A percentile compares a stretch with the other conserved stretches of the same genome.
phyloP scores from a whole-genome alignment of 1,284 basidiomycete genomes.

The Ceratobasidium sp. region DNA sequence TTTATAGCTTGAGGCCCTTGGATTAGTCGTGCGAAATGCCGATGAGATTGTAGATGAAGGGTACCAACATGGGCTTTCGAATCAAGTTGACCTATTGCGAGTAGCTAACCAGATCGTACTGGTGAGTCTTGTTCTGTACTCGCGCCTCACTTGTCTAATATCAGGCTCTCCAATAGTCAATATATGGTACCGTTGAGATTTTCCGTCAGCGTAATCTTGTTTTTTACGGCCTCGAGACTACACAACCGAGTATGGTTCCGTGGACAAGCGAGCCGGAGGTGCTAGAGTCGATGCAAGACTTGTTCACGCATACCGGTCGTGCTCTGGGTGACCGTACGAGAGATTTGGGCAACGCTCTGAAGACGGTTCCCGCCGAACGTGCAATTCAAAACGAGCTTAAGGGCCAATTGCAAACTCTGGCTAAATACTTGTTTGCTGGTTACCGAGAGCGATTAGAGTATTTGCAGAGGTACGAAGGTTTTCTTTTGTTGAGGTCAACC shows the following conservation, averaged over 20 bases:
- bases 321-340: slow-evolving; percentile 59
- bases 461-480: slow-evolving; percentile 49
- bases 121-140: slow-evolving; percentile 57
- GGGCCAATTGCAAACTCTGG: slow-evolving; percentile 54
- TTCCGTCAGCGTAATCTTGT: slow-evolving; percentile 70
- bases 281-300: slow-evolving; percentile 74
- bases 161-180: background rate
- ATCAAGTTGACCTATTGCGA: slow-evolving; percentile 61
- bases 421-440: slow-evolving; percentile 53
- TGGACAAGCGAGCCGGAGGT: slow-evolving; percentile 83
- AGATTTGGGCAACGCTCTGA: slow-evolving; percentile 58
- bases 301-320: slow-evolving; percentile 74
- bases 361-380: slow-evolving; percentile 46
- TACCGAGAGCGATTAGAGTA: slow-evolving; percentile 55
- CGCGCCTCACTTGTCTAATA: background rate
- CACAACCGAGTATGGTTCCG: slow-evolving; percentile 72
- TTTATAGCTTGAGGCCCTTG: slow-evolving; percentile 45
- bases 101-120: slow-evolving; percentile 80
- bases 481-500: background rate
- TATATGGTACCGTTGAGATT: slow-evolving; percentile 53
- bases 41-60: slow-evolving; percentile 47
- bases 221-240: slow-evolving; percentile 76
- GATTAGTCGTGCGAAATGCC: slow-evolving; percentile 48
- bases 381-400: slow-evolving; percentile 53
- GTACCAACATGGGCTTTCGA: slow-evolving; percentile 51